Evolutionary conservation across 2,329 filamentous ascomycete species (phyloP).

Genomic region (Penicillium hordei): DNA sequence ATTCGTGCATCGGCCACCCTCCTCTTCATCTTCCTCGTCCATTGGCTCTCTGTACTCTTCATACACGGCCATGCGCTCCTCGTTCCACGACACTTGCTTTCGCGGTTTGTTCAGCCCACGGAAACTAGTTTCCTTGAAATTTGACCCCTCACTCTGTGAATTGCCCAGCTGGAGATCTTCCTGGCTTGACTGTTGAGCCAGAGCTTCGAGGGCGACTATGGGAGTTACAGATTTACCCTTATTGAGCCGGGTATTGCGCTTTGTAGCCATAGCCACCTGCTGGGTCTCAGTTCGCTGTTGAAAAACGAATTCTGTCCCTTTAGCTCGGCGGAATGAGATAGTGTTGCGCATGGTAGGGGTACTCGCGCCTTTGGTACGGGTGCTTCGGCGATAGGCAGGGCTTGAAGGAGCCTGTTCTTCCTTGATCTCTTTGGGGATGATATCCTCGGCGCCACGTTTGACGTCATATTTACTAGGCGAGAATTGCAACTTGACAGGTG

Average conservation of each 20-base stretch:
- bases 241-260: constrained; percentile 46
- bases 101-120: constrained; percentile 10
- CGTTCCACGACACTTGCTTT: constrained; percentile 42
- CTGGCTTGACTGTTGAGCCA: constrained; percentile 22
- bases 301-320: constrained; percentile 48
- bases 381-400: constrained; percentile 39
- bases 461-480: constrained; percentile 32
- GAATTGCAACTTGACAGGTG: constrained; percentile 32
- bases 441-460: constrained; percentile 8
- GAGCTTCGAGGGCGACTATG: constrained; percentile 29
- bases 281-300: constrained; percentile 43
- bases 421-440: constrained; percentile 18
- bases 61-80: constrained; percentile 38
- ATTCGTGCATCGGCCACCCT: constrained; percentile 15
- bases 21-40: constrained; percentile 15
- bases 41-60: constrained; percentile 27
- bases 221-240: constrained; percentile 40
- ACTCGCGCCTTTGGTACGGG: constrained; percentile 31
- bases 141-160: constrained; percentile 3
- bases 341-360: constrained; percentile 36
- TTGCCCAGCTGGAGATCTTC: constrained; percentile 3
- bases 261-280: constrained; percentile 43
- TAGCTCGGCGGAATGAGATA: constrained; percentile 45
- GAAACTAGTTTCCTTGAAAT: constrained; percentile 6
- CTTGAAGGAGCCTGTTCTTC: constrained; percentile 26